Conservation (phyloP, 441 rosid species). For the Jatropha podagrica region DNA sequence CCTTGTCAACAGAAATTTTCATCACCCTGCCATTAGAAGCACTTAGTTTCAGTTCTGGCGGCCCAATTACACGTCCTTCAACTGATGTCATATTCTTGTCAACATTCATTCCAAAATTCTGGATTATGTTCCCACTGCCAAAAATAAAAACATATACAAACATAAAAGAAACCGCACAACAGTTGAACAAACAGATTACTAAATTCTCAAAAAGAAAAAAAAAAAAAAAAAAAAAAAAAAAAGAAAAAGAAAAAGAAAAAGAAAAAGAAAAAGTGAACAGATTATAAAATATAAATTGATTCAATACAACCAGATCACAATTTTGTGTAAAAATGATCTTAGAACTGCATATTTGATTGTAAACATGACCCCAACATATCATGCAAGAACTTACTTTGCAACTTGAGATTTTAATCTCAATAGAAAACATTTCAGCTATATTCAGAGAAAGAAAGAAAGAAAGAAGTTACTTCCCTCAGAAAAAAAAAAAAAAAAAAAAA, state of each 20-base stretch:
- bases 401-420: slow-evolving; percentile 6
- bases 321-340: neutral
- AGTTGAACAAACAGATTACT: neutral
- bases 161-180: neutral
- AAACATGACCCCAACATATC: neutral
- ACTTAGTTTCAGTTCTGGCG: slow-evolving; percentile 66
- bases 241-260: no score
- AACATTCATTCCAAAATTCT: slow-evolving; percentile 68
- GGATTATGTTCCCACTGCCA: slow-evolving; percentile 42
- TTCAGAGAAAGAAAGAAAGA: neutral
- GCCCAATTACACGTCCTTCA: slow-evolving; percentile 63
- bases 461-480: neutral
- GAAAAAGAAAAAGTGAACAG: neutral
- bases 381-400: neutral
- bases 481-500: no score
- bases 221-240: no score
- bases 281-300: neutral
- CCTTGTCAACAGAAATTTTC: slow-evolving; percentile 52
- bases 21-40: slow-evolving; percentile 37
- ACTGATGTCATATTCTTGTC: slow-evolving; percentile 58
- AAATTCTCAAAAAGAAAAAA: no score
- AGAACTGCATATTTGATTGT: neutral
- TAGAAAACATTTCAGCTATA: neutral
- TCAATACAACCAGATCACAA: neutral
- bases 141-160: neutral